A percentile compares a stretch with the other conserved stretches of the same genome.
Evolutionary conservation across 495 filamentous ascomycete genomes (phyloP).

Genomic region (Penicillium silybi): DNA sequence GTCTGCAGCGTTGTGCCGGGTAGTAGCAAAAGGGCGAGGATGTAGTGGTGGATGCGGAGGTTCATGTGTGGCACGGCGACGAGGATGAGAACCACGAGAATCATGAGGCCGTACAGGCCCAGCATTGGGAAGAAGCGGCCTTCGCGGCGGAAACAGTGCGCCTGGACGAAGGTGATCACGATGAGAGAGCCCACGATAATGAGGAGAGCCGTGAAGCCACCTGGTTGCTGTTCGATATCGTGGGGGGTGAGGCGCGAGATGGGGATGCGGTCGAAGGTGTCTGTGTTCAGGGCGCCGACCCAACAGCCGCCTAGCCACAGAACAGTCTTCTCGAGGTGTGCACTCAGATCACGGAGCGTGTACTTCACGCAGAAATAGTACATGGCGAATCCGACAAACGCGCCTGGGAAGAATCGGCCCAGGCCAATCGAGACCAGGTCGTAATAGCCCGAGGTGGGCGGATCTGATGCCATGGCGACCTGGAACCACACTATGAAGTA

Average conservation of each 20-base stretch:
- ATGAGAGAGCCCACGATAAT: slow-evolving; percentile 56
- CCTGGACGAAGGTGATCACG: slow-evolving; percentile 53
- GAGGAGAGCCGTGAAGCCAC: slow-evolving; percentile 62
- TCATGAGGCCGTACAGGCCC: slow-evolving; percentile 58
- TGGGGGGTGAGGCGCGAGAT: slow-evolving; percentile 69
- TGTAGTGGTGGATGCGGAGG: slow-evolving; percentile 64
- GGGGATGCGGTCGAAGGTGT: slow-evolving; percentile 73
- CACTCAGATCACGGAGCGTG: slow-evolving; percentile 52
- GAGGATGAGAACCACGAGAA: slow-evolving; percentile 38
- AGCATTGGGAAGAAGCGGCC: slow-evolving; percentile 61
- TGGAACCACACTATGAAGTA: slow-evolving; percentile 72
- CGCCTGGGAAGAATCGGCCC: slow-evolving; percentile 68
- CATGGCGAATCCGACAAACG: slow-evolving; percentile 65
- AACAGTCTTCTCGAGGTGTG: slow-evolving; percentile 69
- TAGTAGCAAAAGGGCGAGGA: slow-evolving; percentile 55
- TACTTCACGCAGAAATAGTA: slow-evolving; percentile 56
- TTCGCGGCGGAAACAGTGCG: slow-evolving; percentile 63
- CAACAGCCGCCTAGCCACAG: slow-evolving; percentile 73
- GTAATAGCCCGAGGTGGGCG: slow-evolving; percentile 49
- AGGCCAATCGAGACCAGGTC: slow-evolving; percentile 60
- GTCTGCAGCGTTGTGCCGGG: slow-evolving; percentile 57
- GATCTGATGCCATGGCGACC: slow-evolving; percentile 70
- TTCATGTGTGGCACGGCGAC: slow-evolving; percentile 54
- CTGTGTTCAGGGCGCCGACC: slow-evolving; percentile 72
- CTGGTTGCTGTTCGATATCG: slow-evolving; percentile 72